Conservation (phyloP, 768 basidiomycete genomes). For the Imleria badia region DNA sequence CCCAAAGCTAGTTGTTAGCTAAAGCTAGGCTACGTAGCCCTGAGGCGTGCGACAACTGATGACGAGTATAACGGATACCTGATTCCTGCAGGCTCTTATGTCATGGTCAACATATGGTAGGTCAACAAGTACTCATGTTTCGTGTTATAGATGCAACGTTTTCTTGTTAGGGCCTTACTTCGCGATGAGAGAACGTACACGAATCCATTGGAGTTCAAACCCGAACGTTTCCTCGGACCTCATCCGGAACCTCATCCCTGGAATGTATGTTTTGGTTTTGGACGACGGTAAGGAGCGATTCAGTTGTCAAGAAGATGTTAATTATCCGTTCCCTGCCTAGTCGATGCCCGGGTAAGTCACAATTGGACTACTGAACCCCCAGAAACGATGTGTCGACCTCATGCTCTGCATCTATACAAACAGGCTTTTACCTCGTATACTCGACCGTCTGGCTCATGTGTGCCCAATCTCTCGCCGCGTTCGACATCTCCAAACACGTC, state of each 20-base stretch:
- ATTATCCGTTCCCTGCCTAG: background rate
- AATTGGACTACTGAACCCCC: background rate
- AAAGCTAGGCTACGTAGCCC: background rate
- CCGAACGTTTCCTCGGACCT: constrained; percentile 23
- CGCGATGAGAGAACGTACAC: constrained; percentile 14
- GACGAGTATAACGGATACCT: constrained; percentile 19
- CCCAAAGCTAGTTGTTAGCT: background rate
- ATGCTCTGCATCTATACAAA: background rate
- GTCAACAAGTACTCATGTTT: background rate
- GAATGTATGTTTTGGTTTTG: constrained; percentile 17
- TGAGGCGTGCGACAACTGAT: constrained; percentile 2
- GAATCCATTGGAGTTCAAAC: constrained; percentile 20
- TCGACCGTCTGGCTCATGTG: constrained; percentile 24
- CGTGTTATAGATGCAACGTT: background rate
- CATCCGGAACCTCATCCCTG: constrained; percentile 13
- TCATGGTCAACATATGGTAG: constrained; percentile 17
- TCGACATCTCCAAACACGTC: constrained; percentile 41
- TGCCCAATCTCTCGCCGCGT: constrained; percentile 41
- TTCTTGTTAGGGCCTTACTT: constrained; percentile 9
- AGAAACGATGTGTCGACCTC: too few relatives aligned
- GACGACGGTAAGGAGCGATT: constrained; percentile 11
- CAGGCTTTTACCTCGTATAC: constrained; percentile 29
- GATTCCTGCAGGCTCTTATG: constrained; percentile 16
- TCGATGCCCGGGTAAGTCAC: constrained; percentile 12
- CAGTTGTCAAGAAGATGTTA: background rate